A percentile compares a stretch with the other conserved stretches of the same genome.
phyloP scores from a whole-genome alignment of 1,284 basidiomycete genomes.

The Spongispora temasekensis region DNA sequence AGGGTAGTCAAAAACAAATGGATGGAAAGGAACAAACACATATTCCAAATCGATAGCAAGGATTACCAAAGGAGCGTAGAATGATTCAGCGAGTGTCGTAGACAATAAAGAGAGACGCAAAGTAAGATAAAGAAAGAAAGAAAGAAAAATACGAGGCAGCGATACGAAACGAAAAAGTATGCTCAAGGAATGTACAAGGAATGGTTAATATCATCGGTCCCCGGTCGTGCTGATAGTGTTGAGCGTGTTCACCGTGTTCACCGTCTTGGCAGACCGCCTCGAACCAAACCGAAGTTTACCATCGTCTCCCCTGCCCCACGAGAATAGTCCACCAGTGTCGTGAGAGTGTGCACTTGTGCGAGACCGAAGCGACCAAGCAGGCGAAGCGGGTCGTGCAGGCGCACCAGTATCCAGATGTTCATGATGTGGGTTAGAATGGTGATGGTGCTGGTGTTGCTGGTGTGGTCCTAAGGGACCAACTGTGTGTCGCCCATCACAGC shows the following conservation, averaged over 20 bases:
- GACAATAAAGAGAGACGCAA: background rate
- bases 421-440: slow-evolving; percentile 58
- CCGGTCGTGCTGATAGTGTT: slow-evolving; percentile 17
- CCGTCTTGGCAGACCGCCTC: slow-evolving; percentile 59
- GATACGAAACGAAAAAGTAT: slow-evolving; percentile 4
- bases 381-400: slow-evolving; percentile 66
- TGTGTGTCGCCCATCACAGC: slow-evolving; percentile 91
- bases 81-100: slow-evolving; percentile 24
- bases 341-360: slow-evolving; percentile 67
- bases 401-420: slow-evolving; percentile 49
- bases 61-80: slow-evolving; percentile 37
- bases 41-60: slow-evolving; percentile 22
- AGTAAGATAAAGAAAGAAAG: background rate
- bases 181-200: background rate
- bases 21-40: background rate
- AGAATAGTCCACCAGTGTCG: slow-evolving; percentile 63
- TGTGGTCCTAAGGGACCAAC: slow-evolving; percentile 46
- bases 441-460: slow-evolving; percentile 45
- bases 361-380: slow-evolving; percentile 81
- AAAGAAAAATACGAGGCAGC: background rate
- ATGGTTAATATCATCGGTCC: slow-evolving; percentile 25
- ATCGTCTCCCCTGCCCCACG: slow-evolving; percentile 56
- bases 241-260: slow-evolving; percentile 30
- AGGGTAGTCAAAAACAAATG: too few relatives aligned
- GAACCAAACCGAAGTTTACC: slow-evolving; percentile 70